Evolutionary conservation across 805 yeast species (phyloP).

Genomic region (Nakazawaea sp.): DNA sequence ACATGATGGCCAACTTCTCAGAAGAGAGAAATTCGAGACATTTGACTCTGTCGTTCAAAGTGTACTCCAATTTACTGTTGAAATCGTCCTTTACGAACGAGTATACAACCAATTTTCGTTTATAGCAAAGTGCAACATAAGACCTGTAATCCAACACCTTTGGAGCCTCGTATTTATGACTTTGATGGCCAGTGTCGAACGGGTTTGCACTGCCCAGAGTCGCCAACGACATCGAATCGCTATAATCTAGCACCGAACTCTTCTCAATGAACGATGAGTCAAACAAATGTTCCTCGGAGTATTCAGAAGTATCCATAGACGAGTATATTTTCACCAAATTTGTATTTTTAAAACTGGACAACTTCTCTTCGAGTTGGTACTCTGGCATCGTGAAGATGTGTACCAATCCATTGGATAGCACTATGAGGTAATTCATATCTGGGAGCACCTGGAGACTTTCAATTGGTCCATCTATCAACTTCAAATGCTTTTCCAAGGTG

Average conservation of each 20-base stretch:
- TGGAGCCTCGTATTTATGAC: background rate
- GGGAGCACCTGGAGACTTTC: slow-evolving; percentile 25
- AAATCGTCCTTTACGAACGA: slow-evolving; percentile 18
- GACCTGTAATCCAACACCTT: slow-evolving; percentile 8
- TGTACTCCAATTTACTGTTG: slow-evolving; percentile 18
- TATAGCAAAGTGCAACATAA: slow-evolving; percentile 13
- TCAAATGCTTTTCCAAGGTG: background rate
- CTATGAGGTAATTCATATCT: slow-evolving; percentile 23
- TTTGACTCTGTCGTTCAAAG: slow-evolving; percentile 18
- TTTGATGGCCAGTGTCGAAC: background rate
- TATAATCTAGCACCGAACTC: slow-evolving; percentile 11
- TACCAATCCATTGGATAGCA: slow-evolving; percentile 23
- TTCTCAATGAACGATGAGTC: slow-evolving; percentile 6
- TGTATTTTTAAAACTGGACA: slow-evolving; percentile 27
- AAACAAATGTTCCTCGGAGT: background rate
- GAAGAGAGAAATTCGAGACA: slow-evolving; percentile 18
- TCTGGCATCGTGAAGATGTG: slow-evolving; percentile 23
- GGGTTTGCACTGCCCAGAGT: slow-evolving; percentile 15
- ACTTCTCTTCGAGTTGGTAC: slow-evolving; percentile 21
- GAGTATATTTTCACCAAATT: slow-evolving; percentile 20
- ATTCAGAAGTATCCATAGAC: slow-evolving; percentile 9
- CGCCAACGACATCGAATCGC: slow-evolving; percentile 25
- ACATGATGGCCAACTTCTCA: slow-evolving; percentile 16
- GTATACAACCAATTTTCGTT: slow-evolving; percentile 17
- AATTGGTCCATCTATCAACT: slow-evolving; percentile 15